Conservation (phyloP, 805 yeast genomes). For the Saturnispora bothae region DNA sequence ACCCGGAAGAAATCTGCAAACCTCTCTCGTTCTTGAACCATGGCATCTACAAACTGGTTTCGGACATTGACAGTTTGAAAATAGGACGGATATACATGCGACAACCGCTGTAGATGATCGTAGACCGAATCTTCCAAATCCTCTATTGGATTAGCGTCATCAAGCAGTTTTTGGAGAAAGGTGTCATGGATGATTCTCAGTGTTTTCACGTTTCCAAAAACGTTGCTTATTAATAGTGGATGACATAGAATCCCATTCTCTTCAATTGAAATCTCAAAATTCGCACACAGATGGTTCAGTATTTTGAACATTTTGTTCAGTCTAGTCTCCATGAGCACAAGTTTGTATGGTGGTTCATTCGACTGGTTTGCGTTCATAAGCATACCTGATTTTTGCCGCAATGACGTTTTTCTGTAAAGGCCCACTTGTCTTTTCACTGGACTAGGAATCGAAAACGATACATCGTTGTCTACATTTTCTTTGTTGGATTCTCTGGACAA, state of each 20-base stretch:
- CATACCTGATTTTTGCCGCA: not conserved
- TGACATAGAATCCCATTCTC: conserved; percentile 15
- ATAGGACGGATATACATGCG: conserved; percentile 22
- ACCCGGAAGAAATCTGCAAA: conserved; percentile 1
- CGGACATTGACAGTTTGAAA: conserved; percentile 9
- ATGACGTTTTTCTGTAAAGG: not conserved
- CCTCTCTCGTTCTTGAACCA: not conserved
- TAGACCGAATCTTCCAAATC: conserved; percentile 11
- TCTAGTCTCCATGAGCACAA: conserved; percentile 6
- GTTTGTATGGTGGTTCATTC: conserved; percentile 8
- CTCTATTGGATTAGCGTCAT: conserved; percentile 5
- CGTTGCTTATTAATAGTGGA: conserved; percentile 14
- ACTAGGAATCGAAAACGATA: no score
- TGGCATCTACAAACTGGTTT: not conserved
- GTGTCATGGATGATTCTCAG: conserved; percentile 10
- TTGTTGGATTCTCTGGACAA: not conserved
- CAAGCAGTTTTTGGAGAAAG: conserved; percentile 10
- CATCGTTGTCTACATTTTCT: no score
- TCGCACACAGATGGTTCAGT: conserved; percentile 5
- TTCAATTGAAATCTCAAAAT: conserved; percentile 6
- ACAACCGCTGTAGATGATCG: conserved; percentile 17
- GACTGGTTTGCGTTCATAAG: not conserved
- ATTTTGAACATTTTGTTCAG: conserved; percentile 7
- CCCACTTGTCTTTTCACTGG: not conserved
- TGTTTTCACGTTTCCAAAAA: conserved; percentile 16